phyloP scores from a whole-genome alignment of 768 basidiomycete species.

The Zangia roseola region DNA sequence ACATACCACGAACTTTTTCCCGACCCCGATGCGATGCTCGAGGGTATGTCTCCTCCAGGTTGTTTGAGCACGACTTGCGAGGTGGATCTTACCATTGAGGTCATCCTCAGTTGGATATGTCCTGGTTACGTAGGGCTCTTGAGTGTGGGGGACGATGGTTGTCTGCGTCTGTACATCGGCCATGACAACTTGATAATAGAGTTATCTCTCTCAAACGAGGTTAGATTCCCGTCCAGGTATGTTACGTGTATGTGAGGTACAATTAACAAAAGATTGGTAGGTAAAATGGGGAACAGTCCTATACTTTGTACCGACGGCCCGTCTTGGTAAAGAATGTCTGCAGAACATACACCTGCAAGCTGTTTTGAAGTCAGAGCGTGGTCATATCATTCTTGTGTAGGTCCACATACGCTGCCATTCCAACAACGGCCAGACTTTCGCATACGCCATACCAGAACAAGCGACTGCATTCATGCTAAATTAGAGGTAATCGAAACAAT shows the following conservation, averaged over 20 bases:
- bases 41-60: constrained; percentile 63
- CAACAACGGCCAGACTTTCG: constrained; percentile 74
- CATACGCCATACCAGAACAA: constrained; percentile 93
- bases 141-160: constrained; percentile 81
- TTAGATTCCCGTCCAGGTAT: no score
- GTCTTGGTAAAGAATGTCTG: constrained; percentile 98
- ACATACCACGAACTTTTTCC: constrained; percentile 68
- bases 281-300: constrained; percentile 22
- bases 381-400: background rate
- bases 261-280: background rate
- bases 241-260: no score
- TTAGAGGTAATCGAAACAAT: background rate
- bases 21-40: constrained; percentile 65
- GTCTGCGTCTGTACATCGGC: constrained; percentile 51
- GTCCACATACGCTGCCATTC: constrained; percentile 80
- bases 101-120: constrained; percentile 59
- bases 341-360: constrained; percentile 86
- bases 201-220: constrained; percentile 7
- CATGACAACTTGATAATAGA: constrained; percentile 4
- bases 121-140: constrained; percentile 55
- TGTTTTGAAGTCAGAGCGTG: constrained; percentile 32
- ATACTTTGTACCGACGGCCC: constrained; percentile 86
- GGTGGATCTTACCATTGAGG: constrained; percentile 57
- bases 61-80: constrained; percentile 67
- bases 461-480: constrained; percentile 47